phyloP scores from a whole-genome alignment of 495 filamentous ascomycete species.

The Tetracladium setigerum region DNA sequence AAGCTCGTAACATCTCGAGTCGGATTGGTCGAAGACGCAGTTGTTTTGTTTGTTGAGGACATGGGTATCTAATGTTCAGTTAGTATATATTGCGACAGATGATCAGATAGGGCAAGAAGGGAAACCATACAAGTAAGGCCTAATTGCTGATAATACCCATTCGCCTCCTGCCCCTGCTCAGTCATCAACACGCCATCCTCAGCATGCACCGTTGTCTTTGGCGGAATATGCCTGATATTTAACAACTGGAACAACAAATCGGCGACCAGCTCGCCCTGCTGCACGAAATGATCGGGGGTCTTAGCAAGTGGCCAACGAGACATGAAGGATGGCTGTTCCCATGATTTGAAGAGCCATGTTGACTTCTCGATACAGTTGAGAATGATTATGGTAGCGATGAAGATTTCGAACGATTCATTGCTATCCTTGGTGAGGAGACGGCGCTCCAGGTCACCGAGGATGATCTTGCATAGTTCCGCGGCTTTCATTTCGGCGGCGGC shows the following conservation, averaged over 20 bases:
- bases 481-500: constrained; percentile 70
- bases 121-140: constrained; percentile 50
- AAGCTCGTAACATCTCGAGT: constrained; percentile 62
- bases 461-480: constrained; percentile 51
- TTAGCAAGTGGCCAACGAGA: constrained; percentile 65
- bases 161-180: constrained; percentile 42
- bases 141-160: constrained; percentile 55
- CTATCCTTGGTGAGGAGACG: constrained; percentile 63
- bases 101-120: background rate
- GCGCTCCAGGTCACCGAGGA: constrained; percentile 71
- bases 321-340: constrained; percentile 52
- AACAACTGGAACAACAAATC: constrained; percentile 69
- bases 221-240: constrained; percentile 62
- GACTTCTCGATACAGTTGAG: constrained; percentile 77
- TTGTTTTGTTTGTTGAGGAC: constrained; percentile 10
- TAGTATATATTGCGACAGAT: constrained; percentile 23
- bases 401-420: constrained; percentile 63
- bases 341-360: constrained; percentile 72
- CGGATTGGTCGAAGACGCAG: constrained; percentile 47
- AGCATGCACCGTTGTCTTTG: constrained; percentile 45
- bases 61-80: constrained; percentile 1
- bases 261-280: constrained; percentile 65
- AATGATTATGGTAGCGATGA: constrained; percentile 64
- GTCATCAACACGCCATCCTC: constrained; percentile 47
- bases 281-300: constrained; percentile 53